These are phyloP conservation scores for Lactarius indigo DNA, from an alignment of 768 basidiomycete genomes.

Conservation along the genomic window DNA sequence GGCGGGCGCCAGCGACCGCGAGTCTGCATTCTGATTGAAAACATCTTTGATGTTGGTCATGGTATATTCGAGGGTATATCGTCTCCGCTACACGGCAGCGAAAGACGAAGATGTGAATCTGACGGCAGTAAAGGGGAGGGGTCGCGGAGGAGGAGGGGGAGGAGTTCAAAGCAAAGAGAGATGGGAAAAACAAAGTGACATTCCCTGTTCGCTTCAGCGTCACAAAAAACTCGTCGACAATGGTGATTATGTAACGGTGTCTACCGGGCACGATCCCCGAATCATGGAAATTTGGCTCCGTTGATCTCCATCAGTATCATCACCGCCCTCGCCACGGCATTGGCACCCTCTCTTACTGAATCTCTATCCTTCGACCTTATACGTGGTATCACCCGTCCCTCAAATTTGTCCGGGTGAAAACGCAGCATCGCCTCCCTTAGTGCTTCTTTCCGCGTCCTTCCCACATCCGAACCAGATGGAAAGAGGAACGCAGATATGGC, in stretches of 20 bases:
- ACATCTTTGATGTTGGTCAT: conserved; percentile 36
- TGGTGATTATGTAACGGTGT: background rate
- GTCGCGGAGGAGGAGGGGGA: background rate
- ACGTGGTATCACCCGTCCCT: conserved; percentile 61
- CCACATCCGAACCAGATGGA: conserved; percentile 34
- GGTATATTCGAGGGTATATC: background rate
- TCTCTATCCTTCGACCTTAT: conserved; percentile 47
- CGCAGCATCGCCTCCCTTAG: conserved; percentile 58
- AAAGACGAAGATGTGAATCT: background rate
- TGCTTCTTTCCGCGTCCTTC: conserved; percentile 46
- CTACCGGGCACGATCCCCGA: background rate
- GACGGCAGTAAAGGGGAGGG: background rate
- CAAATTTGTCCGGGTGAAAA: conserved; percentile 71
- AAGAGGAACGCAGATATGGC: conserved; percentile 51
- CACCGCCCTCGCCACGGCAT: conserved; percentile 57
- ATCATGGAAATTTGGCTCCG: background rate
- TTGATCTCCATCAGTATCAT: conserved; percentile 44
- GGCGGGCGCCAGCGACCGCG: conserved; percentile 71
- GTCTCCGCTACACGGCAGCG: background rate
- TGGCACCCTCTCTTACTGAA: conserved; percentile 55
- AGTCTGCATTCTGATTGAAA: conserved; percentile 33
- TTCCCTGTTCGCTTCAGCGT: background rate
- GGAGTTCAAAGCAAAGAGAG: background rate
- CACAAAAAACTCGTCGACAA: background rate
- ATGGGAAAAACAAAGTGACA: background rate